A percentile compares a stretch with the other conserved stretches of the same genome.
Conservation (phyloP, 2,329 filamentous ascomycete species). For the Xylariomycetidae sp. region DNA sequence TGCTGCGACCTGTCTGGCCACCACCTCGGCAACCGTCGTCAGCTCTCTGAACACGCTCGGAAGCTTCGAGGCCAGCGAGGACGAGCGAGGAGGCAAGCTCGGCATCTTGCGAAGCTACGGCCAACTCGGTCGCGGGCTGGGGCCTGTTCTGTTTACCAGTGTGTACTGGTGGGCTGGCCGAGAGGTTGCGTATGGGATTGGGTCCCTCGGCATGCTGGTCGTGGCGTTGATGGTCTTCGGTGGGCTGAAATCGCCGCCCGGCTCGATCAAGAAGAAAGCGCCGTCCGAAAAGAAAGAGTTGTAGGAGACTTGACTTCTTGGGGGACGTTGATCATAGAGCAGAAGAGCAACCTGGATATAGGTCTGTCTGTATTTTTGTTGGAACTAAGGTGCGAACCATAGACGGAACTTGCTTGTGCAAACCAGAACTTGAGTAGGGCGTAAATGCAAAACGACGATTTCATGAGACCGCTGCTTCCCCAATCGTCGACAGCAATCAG, state of each 20-base stretch:
- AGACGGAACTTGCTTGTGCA: too few species aligned
- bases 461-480: too few species aligned
- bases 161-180: constrained; percentile 98
- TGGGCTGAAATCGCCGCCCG: constrained; percentile 59
- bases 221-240: constrained; percentile 68
- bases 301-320: constrained; percentile 13
- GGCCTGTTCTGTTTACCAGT: constrained; percentile 85
- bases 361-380: not conserved
- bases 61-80: constrained; percentile 77
- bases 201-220: constrained; percentile 70
- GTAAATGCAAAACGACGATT: too few species aligned
- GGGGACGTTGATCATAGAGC: constrained; percentile 1
- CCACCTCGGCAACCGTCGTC: constrained; percentile 91
- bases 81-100: constrained; percentile 78
- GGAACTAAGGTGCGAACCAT: constrained; percentile 2
- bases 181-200: constrained; percentile 75
- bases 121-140: constrained; percentile 80
- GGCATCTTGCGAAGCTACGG: constrained; percentile 77
- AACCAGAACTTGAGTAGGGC: too few species aligned
- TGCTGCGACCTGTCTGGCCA: constrained; percentile 76
- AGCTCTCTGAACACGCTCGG: constrained; percentile 87
- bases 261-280: constrained; percentile 21
- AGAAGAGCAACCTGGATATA: too few species aligned
- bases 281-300: constrained; percentile 22
- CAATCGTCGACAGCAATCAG: too few species aligned